Evolutionary conservation across 495 filamentous ascomycete species (phyloP), one percentile per base, ranked within the genome.

Genomic region (Aspergillus avenaceus): DNA sequence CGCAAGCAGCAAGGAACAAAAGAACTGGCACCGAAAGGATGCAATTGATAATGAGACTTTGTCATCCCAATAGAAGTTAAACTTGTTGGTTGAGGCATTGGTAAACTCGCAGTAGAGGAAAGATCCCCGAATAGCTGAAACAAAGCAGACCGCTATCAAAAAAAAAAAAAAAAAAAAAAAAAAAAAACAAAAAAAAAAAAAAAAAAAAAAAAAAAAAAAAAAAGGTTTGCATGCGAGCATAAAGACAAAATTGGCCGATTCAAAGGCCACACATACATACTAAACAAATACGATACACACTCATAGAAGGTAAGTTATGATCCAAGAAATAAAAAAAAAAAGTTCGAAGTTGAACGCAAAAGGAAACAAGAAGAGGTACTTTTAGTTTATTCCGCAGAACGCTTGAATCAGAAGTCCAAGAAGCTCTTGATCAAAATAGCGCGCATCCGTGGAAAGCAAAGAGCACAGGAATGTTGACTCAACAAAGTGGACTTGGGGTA

Each of bases 401-500:
- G 56, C 60, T 63, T 57, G 53, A 65, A 60, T 60, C 60, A 58
- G 56, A 63, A 70, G 55, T 62, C 62, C 65, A 72, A 67, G 59
- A 58, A 59, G 56, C 57, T 61, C 47, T 60, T 48, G 55, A 58
- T 58, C 48, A 60, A 61, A 62, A 50, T 58, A 49, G 55, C 56
- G 55, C 59, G 68, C 62, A 66, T 60, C 60, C 52, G 50, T 60
- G 55, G 46, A 57, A 60, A 52, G 52, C 67, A 63, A 61, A 59
- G 49, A 57, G 44, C 51, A 62, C 53, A 54, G 46, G 29, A 63
- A 60, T 65, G 48, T 66, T 59, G 64, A 65, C 56, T 60, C 63
- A 69, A 66, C 62, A 67, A 63, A 59, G 61, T 72, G 68, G 66
- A 73, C 61, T 72, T 67, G 71, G 71, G 71, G 69, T 73, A 73